These are phyloP conservation scores for Curvularia eragrostidis DNA, from an alignment of 2,329 filamentous ascomycete genomes.

Conservation along the genomic window DNA sequence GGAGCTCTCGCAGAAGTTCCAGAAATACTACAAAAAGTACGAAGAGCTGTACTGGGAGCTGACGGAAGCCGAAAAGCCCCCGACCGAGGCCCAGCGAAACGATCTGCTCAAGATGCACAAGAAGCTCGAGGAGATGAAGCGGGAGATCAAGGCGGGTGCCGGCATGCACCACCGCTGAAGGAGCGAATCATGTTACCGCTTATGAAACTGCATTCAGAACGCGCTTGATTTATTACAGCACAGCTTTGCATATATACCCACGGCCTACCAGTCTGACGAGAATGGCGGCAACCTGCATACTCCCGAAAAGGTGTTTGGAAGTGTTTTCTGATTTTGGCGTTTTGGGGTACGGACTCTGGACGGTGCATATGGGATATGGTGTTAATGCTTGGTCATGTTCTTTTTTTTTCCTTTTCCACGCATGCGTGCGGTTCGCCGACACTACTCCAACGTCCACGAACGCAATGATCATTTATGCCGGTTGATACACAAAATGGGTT, in stretches of 20 bases:
- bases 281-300: conserved; percentile 28
- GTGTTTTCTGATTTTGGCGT: conserved; percentile 8
- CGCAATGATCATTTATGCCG: conserved; percentile 22
- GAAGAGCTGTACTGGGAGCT: conserved; percentile 61
- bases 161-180: conserved; percentile 37
- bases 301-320: conserved; percentile 26
- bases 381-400: conserved; percentile 15
- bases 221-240: conserved; percentile 22
- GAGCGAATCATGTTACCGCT: conserved; percentile 4
- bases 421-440: conserved; percentile 9
- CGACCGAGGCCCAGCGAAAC: conserved; percentile 58
- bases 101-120: conserved; percentile 62
- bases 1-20: conserved; percentile 60
- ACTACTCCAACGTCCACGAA: conserved; percentile 21
- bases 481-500: conserved; percentile 22
- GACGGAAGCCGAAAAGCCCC: conserved; percentile 50
- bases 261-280: conserved; percentile 16
- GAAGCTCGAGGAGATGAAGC: conserved; percentile 63
- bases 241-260: conserved; percentile 31
- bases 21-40: conserved; percentile 65
- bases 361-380: conserved; percentile 22
- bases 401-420: conserved; percentile 8
- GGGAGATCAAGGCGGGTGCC: conserved; percentile 58
- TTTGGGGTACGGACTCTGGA: conserved; percentile 11
- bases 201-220: conserved; percentile 15